A percentile compares a stretch with the other conserved stretches of the same genome.
Conservation (phyloP, 371 early-diverging fungal species). For the Coemansia sp. region DNA sequence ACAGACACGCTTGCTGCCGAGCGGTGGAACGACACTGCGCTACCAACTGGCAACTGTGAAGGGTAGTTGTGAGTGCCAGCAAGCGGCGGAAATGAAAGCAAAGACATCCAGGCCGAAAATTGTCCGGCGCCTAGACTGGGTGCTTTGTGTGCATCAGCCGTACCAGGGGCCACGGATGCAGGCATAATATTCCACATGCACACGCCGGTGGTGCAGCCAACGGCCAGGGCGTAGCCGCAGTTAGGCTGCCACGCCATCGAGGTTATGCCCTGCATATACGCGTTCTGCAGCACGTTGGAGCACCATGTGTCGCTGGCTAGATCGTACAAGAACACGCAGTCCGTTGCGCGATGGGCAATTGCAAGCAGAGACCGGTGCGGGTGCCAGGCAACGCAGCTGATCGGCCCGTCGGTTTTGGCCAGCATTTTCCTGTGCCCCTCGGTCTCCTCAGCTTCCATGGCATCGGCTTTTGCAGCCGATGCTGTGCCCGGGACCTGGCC, state of each 20-base stretch:
- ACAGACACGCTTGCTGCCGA: conserved; percentile 37
- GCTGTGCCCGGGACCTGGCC: conserved; percentile 26
- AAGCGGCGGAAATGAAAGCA: conserved; percentile 33
- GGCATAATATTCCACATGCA: conserved; percentile 45
- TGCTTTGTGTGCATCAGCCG: conserved; percentile 10
- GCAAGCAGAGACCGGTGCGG: conserved; percentile 46
- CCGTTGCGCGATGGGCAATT: conserved; percentile 36
- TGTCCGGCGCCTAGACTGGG: conserved; percentile 26
- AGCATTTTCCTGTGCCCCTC: conserved; percentile 34
- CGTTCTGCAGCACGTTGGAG: conserved; percentile 38
- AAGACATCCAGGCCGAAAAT: conserved; percentile 46
- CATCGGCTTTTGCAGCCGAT: conserved; percentile 25
- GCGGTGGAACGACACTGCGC: conserved; percentile 9
- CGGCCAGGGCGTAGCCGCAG: conserved; percentile 46
- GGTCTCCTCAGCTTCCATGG: conserved; percentile 15
- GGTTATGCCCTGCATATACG: conserved; percentile 43
- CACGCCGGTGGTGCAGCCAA: conserved; percentile 40
- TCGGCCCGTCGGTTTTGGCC: conserved; percentile 38
- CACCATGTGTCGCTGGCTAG: conserved; percentile 40
- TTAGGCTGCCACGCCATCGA: conserved; percentile 51
- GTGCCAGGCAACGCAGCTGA: conserved; percentile 46
- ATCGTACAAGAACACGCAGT: conserved; percentile 45
- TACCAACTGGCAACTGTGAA: not conserved
- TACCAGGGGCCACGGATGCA: not conserved
- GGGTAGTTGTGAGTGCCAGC: conserved; percentile 5